Evolutionary conservation across 2,329 filamentous ascomycete genomes (phyloP).

Genomic region (Pseudopithomyces chartarum): DNA sequence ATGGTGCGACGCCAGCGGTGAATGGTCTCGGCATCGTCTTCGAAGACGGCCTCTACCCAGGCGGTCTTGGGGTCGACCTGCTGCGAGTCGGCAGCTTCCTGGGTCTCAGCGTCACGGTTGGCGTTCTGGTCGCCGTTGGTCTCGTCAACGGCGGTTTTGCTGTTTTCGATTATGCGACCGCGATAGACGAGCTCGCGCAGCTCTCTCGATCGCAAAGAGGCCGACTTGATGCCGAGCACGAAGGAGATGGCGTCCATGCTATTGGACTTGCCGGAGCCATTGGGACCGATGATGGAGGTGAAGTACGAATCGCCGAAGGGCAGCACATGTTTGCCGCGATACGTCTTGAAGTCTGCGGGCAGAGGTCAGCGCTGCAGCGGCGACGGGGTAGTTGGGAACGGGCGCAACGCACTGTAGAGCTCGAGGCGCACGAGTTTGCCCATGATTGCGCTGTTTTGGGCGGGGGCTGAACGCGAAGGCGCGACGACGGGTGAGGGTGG

Average conservation of each 20-base stretch:
- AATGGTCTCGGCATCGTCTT: constrained; percentile 93
- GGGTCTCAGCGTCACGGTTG: constrained; percentile 45
- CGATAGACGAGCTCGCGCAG: constrained; percentile 95
- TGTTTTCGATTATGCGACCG: constrained; percentile 87
- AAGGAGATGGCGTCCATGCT: constrained; percentile 99
- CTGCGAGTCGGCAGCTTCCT: constrained; percentile 58
- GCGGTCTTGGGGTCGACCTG: constrained; percentile 86
- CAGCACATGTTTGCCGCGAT: constrained; percentile 93
- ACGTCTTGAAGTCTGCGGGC: constrained; percentile 91
- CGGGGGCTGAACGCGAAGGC: neutral
- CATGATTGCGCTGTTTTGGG: constrained; percentile 60
- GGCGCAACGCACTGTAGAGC: constrained; percentile 78
- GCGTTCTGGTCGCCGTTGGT: constrained; percentile 42
- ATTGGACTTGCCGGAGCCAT: constrained; percentile 99
- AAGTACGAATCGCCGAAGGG: constrained; percentile 98
- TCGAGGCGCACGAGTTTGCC: constrained; percentile 95
- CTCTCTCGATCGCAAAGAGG: constrained; percentile 92
- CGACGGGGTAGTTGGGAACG: neutral
- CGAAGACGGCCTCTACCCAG: constrained; percentile 99
- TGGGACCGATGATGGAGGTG: constrained; percentile 98
- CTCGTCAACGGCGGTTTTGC: constrained; percentile 83
- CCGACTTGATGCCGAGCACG: constrained; percentile 96
- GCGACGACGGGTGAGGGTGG: too few species aligned
- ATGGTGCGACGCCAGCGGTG: constrained; percentile 96
- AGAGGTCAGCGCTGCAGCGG: constrained; percentile 13